Conservation (phyloP, 495 filamentous ascomycete genomes). For the Delitschia confertaspora region DNA sequence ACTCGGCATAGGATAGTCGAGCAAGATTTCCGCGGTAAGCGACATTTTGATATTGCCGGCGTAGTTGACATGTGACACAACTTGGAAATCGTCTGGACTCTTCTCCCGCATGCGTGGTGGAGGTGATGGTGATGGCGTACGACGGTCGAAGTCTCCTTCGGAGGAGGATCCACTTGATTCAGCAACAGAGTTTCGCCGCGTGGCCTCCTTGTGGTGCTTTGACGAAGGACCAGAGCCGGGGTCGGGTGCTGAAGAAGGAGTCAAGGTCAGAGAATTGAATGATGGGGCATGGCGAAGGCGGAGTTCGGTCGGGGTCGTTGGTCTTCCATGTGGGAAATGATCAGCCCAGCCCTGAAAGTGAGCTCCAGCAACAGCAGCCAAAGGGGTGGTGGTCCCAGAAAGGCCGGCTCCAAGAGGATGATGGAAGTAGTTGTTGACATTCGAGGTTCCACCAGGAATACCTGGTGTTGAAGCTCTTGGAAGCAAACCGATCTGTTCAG, state of each 20-base stretch:
- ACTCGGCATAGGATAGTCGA: constrained; percentile 95
- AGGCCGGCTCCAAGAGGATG: constrained; percentile 68
- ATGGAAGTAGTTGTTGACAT: constrained; percentile 84
- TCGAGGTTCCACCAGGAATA: constrained; percentile 78
- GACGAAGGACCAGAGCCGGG: constrained; percentile 32
- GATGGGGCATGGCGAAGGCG: constrained; percentile 27
- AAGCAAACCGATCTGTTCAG: constrained; percentile 41
- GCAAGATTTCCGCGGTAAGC: constrained; percentile 84
- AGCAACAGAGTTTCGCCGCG: constrained; percentile 12
- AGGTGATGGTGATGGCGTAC: constrained; percentile 26
- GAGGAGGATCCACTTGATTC: constrained; percentile 11
- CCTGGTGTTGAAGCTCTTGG: constrained; percentile 60
- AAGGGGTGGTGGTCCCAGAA: constrained; percentile 76
- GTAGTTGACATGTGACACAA: constrained; percentile 83
- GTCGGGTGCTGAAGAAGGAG: constrained; percentile 30
- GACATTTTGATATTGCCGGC: constrained; percentile 74
- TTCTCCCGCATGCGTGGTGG: constrained; percentile 26
- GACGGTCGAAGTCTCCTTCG: constrained; percentile 9
- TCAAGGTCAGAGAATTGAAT: constrained; percentile 29
- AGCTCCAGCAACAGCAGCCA: constrained; percentile 73
- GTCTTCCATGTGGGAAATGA: constrained; percentile 16
- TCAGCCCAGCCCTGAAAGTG: constrained; percentile 46
- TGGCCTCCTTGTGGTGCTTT: constrained; percentile 25
- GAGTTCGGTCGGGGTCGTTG: constrained; percentile 13
- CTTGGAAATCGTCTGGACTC: constrained; percentile 60